Evolutionary conservation across 2,329 filamentous ascomycete species (phyloP).

Genomic region (Sporothrix globosa): DNA sequence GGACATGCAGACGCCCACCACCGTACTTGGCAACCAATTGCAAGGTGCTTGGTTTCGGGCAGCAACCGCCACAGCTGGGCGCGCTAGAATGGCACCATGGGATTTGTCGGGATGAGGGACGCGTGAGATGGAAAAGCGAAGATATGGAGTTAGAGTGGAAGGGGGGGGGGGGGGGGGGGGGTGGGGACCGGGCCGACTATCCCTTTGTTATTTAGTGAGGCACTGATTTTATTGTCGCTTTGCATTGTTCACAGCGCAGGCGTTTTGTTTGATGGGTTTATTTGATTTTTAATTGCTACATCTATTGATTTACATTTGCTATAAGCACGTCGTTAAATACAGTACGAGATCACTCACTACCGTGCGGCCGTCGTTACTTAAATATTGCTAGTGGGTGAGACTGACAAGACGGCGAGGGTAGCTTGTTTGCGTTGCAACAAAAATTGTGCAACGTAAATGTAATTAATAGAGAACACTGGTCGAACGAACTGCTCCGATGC

Average conservation of each 20-base stretch:
- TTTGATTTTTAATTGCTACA: background rate
- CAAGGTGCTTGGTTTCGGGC: conserved; percentile 41
- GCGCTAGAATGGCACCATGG: background rate
- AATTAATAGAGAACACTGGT: no score
- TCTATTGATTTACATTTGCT: background rate
- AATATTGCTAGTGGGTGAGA: no score
- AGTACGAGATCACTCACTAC: no score
- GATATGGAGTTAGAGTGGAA: no score
- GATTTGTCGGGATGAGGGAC: background rate
- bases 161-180: background rate
- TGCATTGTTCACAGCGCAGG: conserved; percentile 14
- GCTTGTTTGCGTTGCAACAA: no score
- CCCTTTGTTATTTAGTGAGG: background rate
- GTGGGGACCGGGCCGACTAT: background rate
- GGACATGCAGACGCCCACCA: conserved; percentile 33
- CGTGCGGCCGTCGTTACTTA: no score
- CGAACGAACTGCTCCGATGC: no score
- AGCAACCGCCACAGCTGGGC: conserved; percentile 11
- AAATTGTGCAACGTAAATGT: no score
- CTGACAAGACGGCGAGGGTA: no score
- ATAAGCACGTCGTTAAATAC: no score
- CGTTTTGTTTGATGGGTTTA: background rate
- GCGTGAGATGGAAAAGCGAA: background rate
- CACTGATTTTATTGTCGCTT: background rate
- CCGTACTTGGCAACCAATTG: conserved; percentile 29